Evolutionary conservation across 805 yeast species (phyloP).

Genomic region (Lipomyces chichibuensis): DNA sequence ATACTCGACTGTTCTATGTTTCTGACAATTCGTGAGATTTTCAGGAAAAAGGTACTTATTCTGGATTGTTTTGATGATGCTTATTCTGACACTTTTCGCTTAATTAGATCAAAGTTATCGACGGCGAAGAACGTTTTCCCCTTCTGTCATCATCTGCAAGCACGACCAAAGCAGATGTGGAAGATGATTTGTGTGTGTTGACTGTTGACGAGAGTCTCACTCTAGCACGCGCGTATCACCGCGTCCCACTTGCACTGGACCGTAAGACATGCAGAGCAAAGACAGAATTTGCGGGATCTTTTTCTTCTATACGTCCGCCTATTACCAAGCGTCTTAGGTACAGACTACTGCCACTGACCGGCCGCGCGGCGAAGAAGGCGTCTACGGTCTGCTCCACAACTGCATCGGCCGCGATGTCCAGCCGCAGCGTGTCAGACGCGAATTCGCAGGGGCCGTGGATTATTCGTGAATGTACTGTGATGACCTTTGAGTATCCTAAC

Average conservation of each 20-base stretch:
- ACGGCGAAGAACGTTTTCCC: constrained; percentile 8
- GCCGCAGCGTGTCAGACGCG: neutral
- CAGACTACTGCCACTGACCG: neutral
- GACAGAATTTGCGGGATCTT: constrained; percentile 6
- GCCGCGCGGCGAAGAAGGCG: neutral
- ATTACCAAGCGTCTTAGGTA: constrained; percentile 5
- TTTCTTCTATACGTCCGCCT: constrained; percentile 4
- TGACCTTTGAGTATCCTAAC: neutral
- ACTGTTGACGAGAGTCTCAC: neutral
- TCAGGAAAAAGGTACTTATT: neutral
- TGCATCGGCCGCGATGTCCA: neutral
- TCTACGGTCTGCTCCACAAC: neutral
- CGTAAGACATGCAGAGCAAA: neutral
- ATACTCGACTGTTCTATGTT: neutral
- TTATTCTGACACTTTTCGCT: neutral
- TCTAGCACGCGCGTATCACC: neutral
- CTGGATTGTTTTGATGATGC: neutral
- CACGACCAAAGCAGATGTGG: neutral
- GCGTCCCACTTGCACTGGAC: constrained; percentile 2
- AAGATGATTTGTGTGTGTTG: neutral
- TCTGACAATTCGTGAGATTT: neutral
- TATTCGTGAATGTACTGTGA: neutral
- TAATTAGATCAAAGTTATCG: neutral
- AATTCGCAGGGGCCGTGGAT: neutral
- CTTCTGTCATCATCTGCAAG: neutral